These are phyloP conservation scores for Pyricularia sp. DNA, from an alignment of 2,329 filamentous ascomycete species.

Conservation along the genomic window DNA sequence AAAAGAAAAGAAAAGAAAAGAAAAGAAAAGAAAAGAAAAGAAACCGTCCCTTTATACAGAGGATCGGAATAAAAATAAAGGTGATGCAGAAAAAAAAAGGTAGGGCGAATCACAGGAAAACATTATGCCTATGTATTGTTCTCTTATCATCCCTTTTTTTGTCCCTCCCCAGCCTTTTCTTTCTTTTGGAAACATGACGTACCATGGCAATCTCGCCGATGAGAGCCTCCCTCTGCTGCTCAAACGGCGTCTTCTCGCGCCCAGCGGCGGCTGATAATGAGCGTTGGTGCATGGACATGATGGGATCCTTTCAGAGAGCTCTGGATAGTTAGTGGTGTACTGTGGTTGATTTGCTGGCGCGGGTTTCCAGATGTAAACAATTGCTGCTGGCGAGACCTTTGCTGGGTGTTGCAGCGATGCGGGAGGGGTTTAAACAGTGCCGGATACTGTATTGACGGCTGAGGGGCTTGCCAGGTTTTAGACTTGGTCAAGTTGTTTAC, in stretches of 20 bases:
- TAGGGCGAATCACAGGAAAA: neutral
- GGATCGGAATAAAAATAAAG: too few species aligned
- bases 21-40: neutral
- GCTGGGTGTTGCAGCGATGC: neutral
- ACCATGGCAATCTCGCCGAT: conserved; percentile 63
- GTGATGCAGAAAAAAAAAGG: neutral
- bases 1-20: conserved; percentile 2
- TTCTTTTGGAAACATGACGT: conserved; percentile 7
- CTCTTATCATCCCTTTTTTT: neutral
- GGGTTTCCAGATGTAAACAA: neutral
- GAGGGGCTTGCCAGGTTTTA: neutral
- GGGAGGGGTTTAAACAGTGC: neutral
- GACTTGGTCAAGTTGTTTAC: too few species aligned
- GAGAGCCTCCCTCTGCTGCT: conserved; percentile 60
- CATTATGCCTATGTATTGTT: neutral
- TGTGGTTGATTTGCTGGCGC: neutral
- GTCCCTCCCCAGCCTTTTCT: neutral
- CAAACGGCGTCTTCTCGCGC: conserved; percentile 53
- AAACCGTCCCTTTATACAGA: neutral
- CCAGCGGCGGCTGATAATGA: conserved; percentile 1
- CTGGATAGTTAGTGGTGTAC: neutral
- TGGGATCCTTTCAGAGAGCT: neutral
- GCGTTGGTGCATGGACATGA: conserved; percentile 3
- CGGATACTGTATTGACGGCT: neutral
- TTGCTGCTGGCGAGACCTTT: neutral